phyloP scores from a whole-genome alignment of 257 asterid species.

The Solanum ossicruentum region DNA sequence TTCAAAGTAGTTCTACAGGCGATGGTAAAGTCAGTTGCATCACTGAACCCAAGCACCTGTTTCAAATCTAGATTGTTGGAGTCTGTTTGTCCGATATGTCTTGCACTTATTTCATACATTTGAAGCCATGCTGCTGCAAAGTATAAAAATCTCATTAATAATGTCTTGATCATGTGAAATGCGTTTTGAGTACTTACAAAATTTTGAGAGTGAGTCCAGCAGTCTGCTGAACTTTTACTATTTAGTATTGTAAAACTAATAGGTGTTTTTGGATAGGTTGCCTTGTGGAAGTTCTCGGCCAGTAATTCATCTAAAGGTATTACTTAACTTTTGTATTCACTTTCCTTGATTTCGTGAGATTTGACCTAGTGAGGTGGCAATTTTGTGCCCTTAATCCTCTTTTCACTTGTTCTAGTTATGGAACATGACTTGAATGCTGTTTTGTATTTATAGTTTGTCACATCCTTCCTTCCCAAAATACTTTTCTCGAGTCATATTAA shows the following conservation, averaged over 20 bases:
- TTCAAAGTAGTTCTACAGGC: background rate
- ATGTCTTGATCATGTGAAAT: background rate
- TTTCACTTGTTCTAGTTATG: background rate
- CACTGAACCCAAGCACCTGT: background rate
- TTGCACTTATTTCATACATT: background rate
- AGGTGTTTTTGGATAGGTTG: constrained; percentile 52
- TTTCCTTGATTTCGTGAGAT: background rate
- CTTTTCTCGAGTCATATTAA: background rate
- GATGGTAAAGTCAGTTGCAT: background rate
- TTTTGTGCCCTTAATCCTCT: background rate
- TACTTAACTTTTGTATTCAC: background rate
- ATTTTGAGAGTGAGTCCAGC: background rate
- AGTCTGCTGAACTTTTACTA: background rate
- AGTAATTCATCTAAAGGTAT: constrained; percentile 59
- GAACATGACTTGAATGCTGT: background rate
- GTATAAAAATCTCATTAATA: background rate
- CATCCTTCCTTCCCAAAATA: background rate
- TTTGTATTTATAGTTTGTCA: background rate
- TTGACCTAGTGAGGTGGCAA: background rate
- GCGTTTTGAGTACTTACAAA: background rate
- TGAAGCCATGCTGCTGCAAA: background rate
- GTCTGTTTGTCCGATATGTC: background rate
- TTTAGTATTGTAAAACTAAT: background rate
- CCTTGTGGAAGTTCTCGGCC: constrained; percentile 70
- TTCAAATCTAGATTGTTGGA: background rate